Evolutionary conservation across 169 alveolate genomes (phyloP).

Genomic region (Babesia ovis): DNA sequence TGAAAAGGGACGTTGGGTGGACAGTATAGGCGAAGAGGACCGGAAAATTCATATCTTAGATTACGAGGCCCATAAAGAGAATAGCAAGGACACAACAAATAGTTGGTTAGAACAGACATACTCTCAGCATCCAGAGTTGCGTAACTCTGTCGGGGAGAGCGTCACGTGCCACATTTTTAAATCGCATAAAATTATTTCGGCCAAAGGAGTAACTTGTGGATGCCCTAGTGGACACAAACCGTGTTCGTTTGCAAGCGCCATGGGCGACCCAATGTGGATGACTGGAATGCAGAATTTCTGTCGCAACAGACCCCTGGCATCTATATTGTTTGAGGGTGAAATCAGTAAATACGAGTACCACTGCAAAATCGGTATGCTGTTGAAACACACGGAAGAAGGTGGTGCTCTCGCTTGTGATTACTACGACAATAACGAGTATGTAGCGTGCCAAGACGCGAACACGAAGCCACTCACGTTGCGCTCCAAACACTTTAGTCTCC

Average conservation of each 20-base stretch:
- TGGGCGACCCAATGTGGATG: conserved; percentile 19
- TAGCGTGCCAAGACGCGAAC: conserved; percentile 31
- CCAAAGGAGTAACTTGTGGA: conserved; percentile 41
- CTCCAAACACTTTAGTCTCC: conserved; percentile 23
- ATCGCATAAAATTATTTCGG: conserved; percentile 17
- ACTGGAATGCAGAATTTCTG: conserved; percentile 43
- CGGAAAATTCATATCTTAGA: conserved; percentile 2
- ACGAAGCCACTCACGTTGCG: conserved; percentile 24
- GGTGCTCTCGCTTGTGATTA: conserved; percentile 38
- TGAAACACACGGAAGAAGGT: conserved; percentile 15
- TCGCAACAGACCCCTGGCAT: conserved; percentile 22
- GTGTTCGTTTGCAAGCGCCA: conserved; percentile 43
- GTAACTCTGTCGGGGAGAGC: not conserved
- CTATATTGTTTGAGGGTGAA: conserved; percentile 44
- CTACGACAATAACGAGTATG: conserved; percentile 57
- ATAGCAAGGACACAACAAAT: not conserved
- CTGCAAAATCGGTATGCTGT: conserved; percentile 61
- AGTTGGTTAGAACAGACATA: conserved; percentile 46
- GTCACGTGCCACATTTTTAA: conserved; percentile 36
- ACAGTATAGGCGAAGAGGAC: conserved; percentile 21
- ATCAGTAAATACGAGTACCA: conserved; percentile 37
- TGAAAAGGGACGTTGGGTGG: conserved; percentile 33
- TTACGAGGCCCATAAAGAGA: conserved; percentile 12
- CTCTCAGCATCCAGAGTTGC: conserved; percentile 42
- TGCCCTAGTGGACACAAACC: conserved; percentile 49